Evolutionary conservation across 768 basidiomycete genomes (phyloP).

Genomic region (Grammothele lineata): DNA sequence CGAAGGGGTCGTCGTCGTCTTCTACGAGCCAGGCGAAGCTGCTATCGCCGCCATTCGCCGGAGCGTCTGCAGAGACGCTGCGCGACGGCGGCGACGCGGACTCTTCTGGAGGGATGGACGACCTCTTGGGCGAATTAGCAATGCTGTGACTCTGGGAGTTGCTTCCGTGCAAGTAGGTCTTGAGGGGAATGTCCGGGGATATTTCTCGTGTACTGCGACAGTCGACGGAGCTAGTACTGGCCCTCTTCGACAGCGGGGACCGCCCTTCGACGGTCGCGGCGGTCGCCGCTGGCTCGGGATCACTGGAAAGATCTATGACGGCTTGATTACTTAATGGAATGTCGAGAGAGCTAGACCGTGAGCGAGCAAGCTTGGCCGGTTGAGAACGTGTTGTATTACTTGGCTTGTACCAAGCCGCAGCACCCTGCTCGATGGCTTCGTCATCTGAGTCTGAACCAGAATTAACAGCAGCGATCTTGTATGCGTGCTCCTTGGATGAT

Average conservation of each 20-base stretch:
- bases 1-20: constrained; percentile 54
- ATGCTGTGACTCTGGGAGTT: constrained; percentile 1
- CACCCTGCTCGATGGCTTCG: constrained; percentile 50
- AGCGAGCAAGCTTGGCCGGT: too few relatives aligned
- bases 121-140: neutral
- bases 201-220: neutral
- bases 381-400: too few relatives aligned
- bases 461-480: constrained; percentile 39
- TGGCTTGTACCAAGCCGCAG: too few relatives aligned
- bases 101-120: constrained; percentile 4
- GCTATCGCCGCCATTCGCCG: constrained; percentile 18
- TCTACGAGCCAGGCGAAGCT: constrained; percentile 66
- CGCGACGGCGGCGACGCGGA: constrained; percentile 15
- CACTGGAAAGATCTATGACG: too few relatives aligned
- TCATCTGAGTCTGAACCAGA: constrained; percentile 48
- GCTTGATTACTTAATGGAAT: constrained; percentile 9
- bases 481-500: constrained; percentile 9
- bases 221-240: too few relatives aligned
- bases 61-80: constrained; percentile 9
- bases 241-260: too few relatives aligned
- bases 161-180: neutral
- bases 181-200: constrained; percentile 8
- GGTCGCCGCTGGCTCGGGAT: too few relatives aligned
- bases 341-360: constrained; percentile 25
- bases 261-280: too few relatives aligned